Evolutionary conservation across 116 monocot genomes (phyloP).

Genomic region (Dioscorea cayenensis): DNA sequence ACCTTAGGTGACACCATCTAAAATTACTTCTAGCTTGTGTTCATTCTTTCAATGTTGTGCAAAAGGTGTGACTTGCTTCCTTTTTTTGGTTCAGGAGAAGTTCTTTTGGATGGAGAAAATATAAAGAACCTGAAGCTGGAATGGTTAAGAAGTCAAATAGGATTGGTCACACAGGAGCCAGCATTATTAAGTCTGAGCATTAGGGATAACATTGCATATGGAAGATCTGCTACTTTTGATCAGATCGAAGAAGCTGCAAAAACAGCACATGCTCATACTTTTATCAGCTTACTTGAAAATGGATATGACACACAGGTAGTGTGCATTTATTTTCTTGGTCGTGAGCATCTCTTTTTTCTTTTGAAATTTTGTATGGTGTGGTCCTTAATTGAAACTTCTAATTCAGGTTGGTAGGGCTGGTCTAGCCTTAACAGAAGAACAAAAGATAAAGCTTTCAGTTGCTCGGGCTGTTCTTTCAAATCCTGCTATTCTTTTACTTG

Average conservation of each 20-base stretch:
- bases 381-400: constrained; percentile 7
- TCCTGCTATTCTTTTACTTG: constrained; percentile 94
- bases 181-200: constrained; percentile 95
- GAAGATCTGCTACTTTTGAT: constrained; percentile 79
- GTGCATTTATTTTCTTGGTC: neutral
- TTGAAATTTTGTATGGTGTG: neutral
- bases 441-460: constrained; percentile 92
- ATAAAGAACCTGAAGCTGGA: constrained; percentile 88
- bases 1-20: constrained; percentile 61
- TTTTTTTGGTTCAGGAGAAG: constrained; percentile 66
- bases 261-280: constrained; percentile 93
- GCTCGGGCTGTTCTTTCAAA: constrained; percentile 96
- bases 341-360: neutral
- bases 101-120: constrained; percentile 96
- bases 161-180: constrained; percentile 93
- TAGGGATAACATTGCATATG: constrained; percentile 94
- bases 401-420: constrained; percentile 91
- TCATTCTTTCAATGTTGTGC: neutral
- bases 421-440: constrained; percentile 75
- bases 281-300: constrained; percentile 77
- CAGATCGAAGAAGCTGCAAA: constrained; percentile 99
- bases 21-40: neutral
- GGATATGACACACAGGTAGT: constrained; percentile 93
- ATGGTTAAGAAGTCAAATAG: constrained; percentile 99
- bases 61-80: constrained; percentile 1